Evolutionary conservation across 257 asterid species (phyloP), one percentile per base, ranked within the genome.

Genomic region (Linaria vulgaris): DNA sequence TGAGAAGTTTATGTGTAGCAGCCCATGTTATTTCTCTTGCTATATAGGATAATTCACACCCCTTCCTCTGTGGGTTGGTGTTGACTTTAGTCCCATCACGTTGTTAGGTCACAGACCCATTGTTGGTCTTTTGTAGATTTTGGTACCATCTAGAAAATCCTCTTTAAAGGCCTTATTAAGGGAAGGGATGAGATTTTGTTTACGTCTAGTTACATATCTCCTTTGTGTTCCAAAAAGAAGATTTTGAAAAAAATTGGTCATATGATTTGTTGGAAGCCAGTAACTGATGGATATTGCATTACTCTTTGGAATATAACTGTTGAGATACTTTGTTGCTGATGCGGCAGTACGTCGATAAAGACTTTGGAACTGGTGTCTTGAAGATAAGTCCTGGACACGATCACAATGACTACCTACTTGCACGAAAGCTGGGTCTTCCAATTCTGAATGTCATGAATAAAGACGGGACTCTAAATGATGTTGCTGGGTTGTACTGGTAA

Each of bases 381-480:
- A 94, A 94, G 84, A 94, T 94, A 71, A 94, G 99, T 82, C 99
- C 99, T 65, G 99, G 99, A 41, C 99, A 94, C 72, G 99, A 94
- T 76, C 99, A 94, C 80, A 94, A 85, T 68, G 99, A 94, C 74
- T 94, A 94, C 74, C 96, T 94, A 67, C 97, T 94, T 70, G 97
- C 97, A 61, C 91, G 96, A 58, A 94, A 94, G 80, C 95, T 94
- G 71, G 99, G 99, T 64, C 96, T 94, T 79, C 97, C 97, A 54
- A 87, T 94, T 72, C 99, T 94, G 27, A 94, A 83, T 82, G 86
- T 94, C 82, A 94, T 94, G 97, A 94, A 94, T 78, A 89, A 94
- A 76, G 97, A 94, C 61, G 99, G 96, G 76, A 94, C 99, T 5
- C 78, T 94, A 19, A 94, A 94, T 67, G 95, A 94, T 65, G 90